phyloP scores from a whole-genome alignment of 305 asterid genomes.

The Fraxinus dipetala region DNA sequence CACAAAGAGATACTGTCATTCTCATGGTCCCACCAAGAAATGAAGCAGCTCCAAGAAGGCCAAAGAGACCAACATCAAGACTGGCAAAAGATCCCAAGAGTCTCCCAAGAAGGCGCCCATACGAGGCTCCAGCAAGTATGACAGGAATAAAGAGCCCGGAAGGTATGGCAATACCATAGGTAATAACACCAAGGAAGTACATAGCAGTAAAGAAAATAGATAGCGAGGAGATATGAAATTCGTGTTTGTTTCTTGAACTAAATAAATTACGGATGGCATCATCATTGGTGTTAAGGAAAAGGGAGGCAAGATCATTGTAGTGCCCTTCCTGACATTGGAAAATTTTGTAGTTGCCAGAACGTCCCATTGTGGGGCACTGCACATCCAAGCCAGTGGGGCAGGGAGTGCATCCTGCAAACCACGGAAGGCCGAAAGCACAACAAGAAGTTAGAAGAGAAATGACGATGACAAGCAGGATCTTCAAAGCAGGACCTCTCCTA shows the following conservation, averaged over 20 bases:
- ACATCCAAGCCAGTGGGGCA: conserved; percentile 58
- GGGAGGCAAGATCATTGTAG: conserved; percentile 90
- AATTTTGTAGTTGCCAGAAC: conserved; percentile 74
- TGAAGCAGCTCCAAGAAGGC: conserved; percentile 90
- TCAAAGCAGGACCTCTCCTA: conserved; percentile 81
- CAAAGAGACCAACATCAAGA: conserved; percentile 73
- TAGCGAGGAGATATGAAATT: conserved; percentile 62
- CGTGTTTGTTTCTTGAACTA: conserved; percentile 43
- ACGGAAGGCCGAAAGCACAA: conserved; percentile 78
- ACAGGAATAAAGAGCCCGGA: conserved; percentile 97
- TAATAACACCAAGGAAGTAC: conserved; percentile 83
- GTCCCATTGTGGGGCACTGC: conserved; percentile 69
- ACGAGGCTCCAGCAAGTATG: conserved; percentile 91
- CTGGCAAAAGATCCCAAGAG: conserved; percentile 52
- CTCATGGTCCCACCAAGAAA: conserved; percentile 98
- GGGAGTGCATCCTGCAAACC: conserved; percentile 69
- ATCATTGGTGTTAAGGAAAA: conserved; percentile 81
- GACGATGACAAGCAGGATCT: conserved; percentile 59
- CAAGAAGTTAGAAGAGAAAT: conserved; percentile 79
- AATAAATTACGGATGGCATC: conserved; percentile 89
- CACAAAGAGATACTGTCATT: conserved; percentile 93
- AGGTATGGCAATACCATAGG: conserved; percentile 94
- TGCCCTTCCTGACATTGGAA: conserved; percentile 74
- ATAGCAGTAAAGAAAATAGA: conserved; percentile 54
- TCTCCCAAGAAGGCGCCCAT: conserved; percentile 79